Evolutionary conservation across 2,329 filamentous ascomycete species (phyloP).

Genomic region (Sclerotinia spermophila): DNA sequence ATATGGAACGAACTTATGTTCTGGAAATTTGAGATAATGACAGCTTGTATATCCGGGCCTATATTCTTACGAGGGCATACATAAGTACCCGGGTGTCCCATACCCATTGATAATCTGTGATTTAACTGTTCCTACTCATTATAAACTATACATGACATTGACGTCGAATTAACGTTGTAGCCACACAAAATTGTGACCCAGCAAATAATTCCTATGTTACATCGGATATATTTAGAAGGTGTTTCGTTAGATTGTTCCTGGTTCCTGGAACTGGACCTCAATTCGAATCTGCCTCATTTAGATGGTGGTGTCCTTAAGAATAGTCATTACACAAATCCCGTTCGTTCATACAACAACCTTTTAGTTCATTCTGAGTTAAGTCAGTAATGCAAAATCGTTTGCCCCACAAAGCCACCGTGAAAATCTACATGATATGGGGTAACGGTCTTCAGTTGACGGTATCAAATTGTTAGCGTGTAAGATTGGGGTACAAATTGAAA

Average conservation of each 20-base stretch:
- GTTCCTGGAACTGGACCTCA: neutral
- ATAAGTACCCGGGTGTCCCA: neutral
- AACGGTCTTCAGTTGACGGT: neutral
- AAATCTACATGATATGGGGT: neutral
- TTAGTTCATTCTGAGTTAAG: neutral
- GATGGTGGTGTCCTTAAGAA: neutral
- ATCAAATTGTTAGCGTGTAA: neutral
- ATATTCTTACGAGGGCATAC: neutral
- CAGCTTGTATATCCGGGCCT: neutral
- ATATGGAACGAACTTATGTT: neutral
- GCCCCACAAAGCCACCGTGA: slow-evolving; percentile 13
- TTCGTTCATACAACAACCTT: neutral
- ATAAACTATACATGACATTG: neutral
- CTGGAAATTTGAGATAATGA: neutral
- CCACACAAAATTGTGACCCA: neutral
- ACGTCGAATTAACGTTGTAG: slow-evolving; percentile 3
- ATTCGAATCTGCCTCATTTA: neutral
- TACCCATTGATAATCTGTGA: neutral
- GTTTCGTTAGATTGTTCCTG: neutral
- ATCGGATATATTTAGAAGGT: neutral
- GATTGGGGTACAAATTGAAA: neutral
- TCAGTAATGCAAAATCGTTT: neutral
- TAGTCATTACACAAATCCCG: neutral
- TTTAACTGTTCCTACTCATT: neutral
- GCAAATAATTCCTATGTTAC: neutral